Evolutionary conservation across 176 grass and related monocot species (phyloP), one percentile per base, ranked within the genome.

Genomic region (Metroxylon sagu): DNA sequence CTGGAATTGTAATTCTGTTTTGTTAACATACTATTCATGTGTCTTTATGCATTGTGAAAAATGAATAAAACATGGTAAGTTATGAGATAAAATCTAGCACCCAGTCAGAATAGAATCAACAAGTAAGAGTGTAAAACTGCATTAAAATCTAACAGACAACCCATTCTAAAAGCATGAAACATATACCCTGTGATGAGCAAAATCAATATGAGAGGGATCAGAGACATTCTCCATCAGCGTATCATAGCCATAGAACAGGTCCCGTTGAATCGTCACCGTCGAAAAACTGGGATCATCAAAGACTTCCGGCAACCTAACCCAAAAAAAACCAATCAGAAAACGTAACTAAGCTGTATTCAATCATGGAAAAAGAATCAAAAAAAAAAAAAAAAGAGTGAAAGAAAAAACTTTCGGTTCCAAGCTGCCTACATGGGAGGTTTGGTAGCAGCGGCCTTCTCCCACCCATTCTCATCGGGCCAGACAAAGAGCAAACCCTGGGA

Each of bases 181-280:
- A 48, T 29, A 54, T 76, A 92, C 93, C 87, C 92, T 97, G 66
- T 97, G 93, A 59, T 97, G 93, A 56, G 93, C 93, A 78, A 97
- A 97, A 25, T 97, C 93, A 69, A 97, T 97, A 51, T 97, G 93
- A 0, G 84, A 97, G 1, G 93, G 93, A 78, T 97, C 93, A 59
- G 87, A 97, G 29, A 97, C 93, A 23, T 97, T 97, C 67, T 97
- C 93, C 93, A 97, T 92, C 74, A 97, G 50, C 0, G 87, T 97
- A 57, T 97, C 93, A 60, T 97, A 97, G 6, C 93, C 93, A 67
- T 97, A 97, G 66, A 76, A 97, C 25, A 92, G 29, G 26, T 97
- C 93, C 55, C 93, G 86, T 63, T 97, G 92, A 69, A 97, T 97
- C 0, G 87, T 91, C 54, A 91, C 92, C 3, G 78, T 88, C 27